Base-by-base conservation (phyloP, 2,329 filamentous ascomycete genomes). In the Byssoonygena ceratinophila region DNA sequence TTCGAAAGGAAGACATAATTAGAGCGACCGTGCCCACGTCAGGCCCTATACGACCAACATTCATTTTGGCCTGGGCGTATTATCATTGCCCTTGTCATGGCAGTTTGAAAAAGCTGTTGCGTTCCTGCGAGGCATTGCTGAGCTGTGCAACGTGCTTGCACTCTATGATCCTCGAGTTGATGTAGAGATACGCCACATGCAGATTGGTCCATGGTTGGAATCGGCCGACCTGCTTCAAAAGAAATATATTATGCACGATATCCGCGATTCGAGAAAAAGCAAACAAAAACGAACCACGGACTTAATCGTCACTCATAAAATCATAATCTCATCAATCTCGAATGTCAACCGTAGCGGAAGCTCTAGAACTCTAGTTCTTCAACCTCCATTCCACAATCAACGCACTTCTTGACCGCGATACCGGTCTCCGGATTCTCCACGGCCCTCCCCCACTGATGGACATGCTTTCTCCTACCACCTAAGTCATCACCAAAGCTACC, bases 401-500 rank as follows among this genome's bases (percentile, higher is more conserved):
- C 72, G 62, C 81, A 83, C 29, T 70, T 88, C 77, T 94, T 96
- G 51, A 87, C 81, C 37, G 79, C 67, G 9, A 74, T 71, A 0
- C 73, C 71, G 0, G 77, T 81, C 58, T 79, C 76, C 0, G 76
- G 72, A 61, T 82, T 76, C 55, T 80, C 71, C 8, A 82, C 71
- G 11, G 75, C 67, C 45, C 78, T 68, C 4, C 80, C 80, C 79
- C 92, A 98, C 66, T 94, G 85, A 72, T 98, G 92, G 49, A 89
- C 84, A 74, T 98, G 92, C 62, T 80, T 85, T 14, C 80, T 80
- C 4, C 77, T 76, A 43, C 73, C 75, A 3, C 77, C 80, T 22
- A 96, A 76, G 48, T 78, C 77, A 66, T 95, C 87, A 0, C 91
- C 89, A 72, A 96, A 95, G 54, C 71, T 68, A 0, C 71, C 74